Conservation (phyloP, 768 basidiomycete genomes). For the Cystobasidium onofrii region DNA sequence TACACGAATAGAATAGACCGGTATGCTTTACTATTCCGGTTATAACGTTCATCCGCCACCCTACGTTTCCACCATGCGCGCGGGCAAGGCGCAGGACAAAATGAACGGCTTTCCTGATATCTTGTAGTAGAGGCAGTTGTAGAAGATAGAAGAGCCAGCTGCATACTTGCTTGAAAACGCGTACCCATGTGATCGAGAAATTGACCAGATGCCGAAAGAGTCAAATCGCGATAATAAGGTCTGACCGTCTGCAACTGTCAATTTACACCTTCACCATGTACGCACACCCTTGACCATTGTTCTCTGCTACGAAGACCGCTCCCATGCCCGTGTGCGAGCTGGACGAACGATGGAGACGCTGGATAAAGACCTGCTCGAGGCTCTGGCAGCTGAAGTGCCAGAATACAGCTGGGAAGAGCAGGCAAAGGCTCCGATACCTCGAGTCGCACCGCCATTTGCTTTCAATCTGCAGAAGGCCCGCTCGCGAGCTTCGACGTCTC, state of each 20-base stretch:
- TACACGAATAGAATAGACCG: background rate
- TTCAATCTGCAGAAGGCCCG: background rate
- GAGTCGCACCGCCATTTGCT: background rate
- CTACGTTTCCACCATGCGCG: too few species aligned
- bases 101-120: too few species aligned
- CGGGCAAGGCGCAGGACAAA: too few species aligned
- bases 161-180: too few species aligned
- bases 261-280: background rate
- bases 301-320: background rate
- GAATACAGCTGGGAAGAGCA: slow-evolving; percentile 22
- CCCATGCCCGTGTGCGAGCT: background rate
- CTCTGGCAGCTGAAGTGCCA: background rate
- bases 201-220: too few species aligned
- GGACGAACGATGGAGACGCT: background rate
- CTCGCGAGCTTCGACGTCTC: background rate
- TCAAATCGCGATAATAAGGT: too few species aligned
- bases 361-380: slow-evolving; percentile 17
- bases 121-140: too few species aligned
- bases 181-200: too few species aligned
- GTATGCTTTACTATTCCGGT: too few species aligned
- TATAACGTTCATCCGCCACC: too few species aligned
- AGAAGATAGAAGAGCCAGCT: too few species aligned
- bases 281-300: background rate
- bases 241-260: background rate
- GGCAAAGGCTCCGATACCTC: slow-evolving; percentile 9